Evolutionary conservation across 2,329 filamentous ascomycete species (phyloP).

Genomic region (Diaporthe amygdali): DNA sequence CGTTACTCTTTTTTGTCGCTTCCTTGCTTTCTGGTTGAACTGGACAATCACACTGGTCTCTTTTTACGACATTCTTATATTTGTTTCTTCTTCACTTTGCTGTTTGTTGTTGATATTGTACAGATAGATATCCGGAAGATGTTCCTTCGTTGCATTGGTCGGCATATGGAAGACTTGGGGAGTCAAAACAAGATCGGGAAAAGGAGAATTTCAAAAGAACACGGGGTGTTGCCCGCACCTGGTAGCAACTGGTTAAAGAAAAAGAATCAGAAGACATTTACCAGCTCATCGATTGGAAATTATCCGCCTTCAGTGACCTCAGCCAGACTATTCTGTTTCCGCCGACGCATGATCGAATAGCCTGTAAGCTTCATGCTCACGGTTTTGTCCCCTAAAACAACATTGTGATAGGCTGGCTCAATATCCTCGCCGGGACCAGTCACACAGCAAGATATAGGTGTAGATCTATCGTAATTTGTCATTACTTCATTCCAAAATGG

Average conservation of each 20-base stretch:
- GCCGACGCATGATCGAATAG: too few relatives aligned
- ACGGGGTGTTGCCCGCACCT: background rate
- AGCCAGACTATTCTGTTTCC: background rate
- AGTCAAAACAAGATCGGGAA: background rate
- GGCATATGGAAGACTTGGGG: background rate
- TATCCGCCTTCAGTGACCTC: background rate
- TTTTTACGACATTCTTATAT: conserved; percentile 5
- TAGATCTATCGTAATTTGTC: background rate
- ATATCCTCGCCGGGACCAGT: background rate
- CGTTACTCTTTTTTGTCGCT: background rate
- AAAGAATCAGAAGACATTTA: background rate
- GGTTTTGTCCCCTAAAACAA: too few relatives aligned
- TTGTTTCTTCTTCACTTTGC: background rate
- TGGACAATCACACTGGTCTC: conserved; percentile 2
- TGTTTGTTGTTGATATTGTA: background rate
- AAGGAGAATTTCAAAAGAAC: background rate
- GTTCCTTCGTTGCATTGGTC: background rate
- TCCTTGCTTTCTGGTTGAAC: background rate
- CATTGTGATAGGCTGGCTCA: background rate
- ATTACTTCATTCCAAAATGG: background rate
- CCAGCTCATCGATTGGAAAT: background rate
- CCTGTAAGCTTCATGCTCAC: too few relatives aligned
- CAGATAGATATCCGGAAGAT: conserved; percentile 10
- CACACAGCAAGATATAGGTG: too few relatives aligned
- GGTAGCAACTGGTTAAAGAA: background rate